A percentile compares a stretch with the other conserved stretches of the same genome.
Evolutionary conservation across 768 basidiomycete genomes (phyloP).

Genomic region (Paxillus involutus): DNA sequence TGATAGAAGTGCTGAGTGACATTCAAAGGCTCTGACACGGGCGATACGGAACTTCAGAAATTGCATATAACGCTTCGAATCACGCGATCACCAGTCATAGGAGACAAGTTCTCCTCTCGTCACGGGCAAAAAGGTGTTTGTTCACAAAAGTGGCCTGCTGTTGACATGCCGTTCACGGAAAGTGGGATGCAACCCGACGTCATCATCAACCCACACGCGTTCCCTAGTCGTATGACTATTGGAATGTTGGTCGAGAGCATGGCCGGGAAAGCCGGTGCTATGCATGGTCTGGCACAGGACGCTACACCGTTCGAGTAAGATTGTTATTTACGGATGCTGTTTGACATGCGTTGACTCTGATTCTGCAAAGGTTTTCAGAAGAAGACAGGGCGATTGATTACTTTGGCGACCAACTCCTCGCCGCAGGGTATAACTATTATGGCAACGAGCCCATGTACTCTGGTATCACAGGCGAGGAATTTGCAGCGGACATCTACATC

Average conservation of each 20-base stretch:
- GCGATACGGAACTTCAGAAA: slow-evolving; percentile 88
- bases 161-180: slow-evolving; percentile 99
- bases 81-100: slow-evolving; percentile 93
- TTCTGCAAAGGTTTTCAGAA: slow-evolving; percentile 75
- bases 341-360: slow-evolving; percentile 10
- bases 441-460: slow-evolving; percentile 99
- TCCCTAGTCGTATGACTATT: slow-evolving; percentile 99
- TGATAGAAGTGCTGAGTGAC: slow-evolving; percentile 1
- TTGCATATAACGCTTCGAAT: slow-evolving; percentile 92
- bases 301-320: slow-evolving; percentile 96
- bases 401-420: slow-evolving; percentile 92
- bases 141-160: slow-evolving; percentile 96
- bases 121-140: slow-evolving; percentile 99
- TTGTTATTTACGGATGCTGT: slow-evolving; percentile 2
- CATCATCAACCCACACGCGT: slow-evolving; percentile 99
- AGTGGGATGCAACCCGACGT: slow-evolving; percentile 99
- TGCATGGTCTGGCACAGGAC: slow-evolving; percentile 98
- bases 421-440: slow-evolving; percentile 97
- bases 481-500: slow-evolving; percentile 97
- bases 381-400: slow-evolving; percentile 97
- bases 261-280: slow-evolving; percentile 98
- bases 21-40: slow-evolving; percentile 75
- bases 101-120: slow-evolving; percentile 98
- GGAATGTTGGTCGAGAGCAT: slow-evolving; percentile 99
- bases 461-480: slow-evolving; percentile 98